Percentiles rank a stretch among this genome's conserved stretches.
Evolutionary conservation across 176 grass and related monocot species (phyloP).

Genomic region (Ensete glaucum): DNA sequence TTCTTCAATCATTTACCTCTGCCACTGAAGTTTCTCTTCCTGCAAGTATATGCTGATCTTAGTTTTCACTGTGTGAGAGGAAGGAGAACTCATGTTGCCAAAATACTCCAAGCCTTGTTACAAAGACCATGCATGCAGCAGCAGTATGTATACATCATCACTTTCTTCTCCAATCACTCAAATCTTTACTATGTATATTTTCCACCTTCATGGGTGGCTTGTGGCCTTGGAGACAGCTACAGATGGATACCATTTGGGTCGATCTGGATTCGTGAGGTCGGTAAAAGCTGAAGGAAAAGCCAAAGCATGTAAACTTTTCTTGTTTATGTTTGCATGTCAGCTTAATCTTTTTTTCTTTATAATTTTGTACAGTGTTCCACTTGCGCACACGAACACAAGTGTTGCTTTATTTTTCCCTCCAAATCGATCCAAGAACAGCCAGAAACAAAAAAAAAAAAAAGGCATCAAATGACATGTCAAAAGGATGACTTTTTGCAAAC

Average conservation of each 20-base stretch:
- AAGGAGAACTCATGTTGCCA: not conserved
- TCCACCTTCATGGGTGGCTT: too few relatives aligned
- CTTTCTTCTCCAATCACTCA: too few relatives aligned
- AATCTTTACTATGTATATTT: too few relatives aligned
- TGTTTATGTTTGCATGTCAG: not conserved
- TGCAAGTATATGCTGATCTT: not conserved
- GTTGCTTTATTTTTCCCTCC: not conserved
- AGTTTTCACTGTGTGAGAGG: too few relatives aligned
- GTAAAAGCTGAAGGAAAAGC: not conserved
- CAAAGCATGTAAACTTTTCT: not conserved
- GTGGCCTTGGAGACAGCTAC: not conserved
- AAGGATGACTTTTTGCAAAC: too few relatives aligned
- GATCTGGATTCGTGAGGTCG: not conserved
- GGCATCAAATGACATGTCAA: not conserved
- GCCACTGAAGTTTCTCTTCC: not conserved
- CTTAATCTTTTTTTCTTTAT: slow-evolving; percentile 1
- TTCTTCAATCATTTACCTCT: not conserved
- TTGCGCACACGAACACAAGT: not conserved
- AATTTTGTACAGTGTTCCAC: not conserved
- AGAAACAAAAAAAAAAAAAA: not conserved
- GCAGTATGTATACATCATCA: too few relatives aligned
- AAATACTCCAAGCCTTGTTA: too few relatives aligned
- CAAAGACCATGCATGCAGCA: too few relatives aligned
- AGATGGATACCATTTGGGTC: not conserved
- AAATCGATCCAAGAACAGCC: not conserved